phyloP scores from a whole-genome alignment of 2,329 filamentous ascomycete genomes.

The Colletotrichum liaoningense region DNA sequence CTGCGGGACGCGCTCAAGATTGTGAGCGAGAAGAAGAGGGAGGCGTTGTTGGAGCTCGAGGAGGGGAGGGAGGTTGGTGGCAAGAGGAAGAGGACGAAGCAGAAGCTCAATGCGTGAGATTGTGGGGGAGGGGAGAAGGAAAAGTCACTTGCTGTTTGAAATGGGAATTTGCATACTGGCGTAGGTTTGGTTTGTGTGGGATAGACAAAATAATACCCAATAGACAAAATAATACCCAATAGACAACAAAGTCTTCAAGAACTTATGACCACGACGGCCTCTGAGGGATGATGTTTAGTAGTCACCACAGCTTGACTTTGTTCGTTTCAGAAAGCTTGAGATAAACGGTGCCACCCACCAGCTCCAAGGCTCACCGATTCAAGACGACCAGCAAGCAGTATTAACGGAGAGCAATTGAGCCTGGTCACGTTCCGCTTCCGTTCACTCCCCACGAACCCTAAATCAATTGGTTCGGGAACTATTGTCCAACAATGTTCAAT shows the following conservation, averaged over 20 bases:
- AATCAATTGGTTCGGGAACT: too few species aligned
- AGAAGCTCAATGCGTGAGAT: constrained; percentile 56
- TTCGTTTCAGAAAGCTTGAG: too few species aligned
- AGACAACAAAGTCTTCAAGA: neutral
- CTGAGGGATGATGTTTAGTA: too few species aligned
- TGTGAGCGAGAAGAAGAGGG: constrained; percentile 95
- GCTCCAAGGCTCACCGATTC: too few species aligned
- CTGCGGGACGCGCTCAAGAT: constrained; percentile 86
- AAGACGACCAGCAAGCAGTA: too few species aligned
- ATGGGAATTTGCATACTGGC: neutral
- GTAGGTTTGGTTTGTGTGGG: neutral
- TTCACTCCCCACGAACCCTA: too few species aligned
- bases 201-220: constrained; percentile 31
- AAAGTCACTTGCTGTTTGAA: too few species aligned
- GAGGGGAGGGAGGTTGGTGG: constrained; percentile 91
- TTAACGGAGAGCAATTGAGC: too few species aligned
- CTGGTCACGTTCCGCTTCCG: too few species aligned
- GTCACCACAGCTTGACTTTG: too few species aligned
- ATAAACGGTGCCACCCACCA: too few species aligned
- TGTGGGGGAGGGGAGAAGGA: neutral
- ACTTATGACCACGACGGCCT: neutral
- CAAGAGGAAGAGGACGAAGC: constrained; percentile 75
- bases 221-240: constrained; percentile 26
- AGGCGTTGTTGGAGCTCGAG: constrained; percentile 90
- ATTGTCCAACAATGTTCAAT: too few species aligned